phyloP scores from a whole-genome alignment of 2,329 filamentous ascomycete species.

The Penicillium sp. region DNA sequence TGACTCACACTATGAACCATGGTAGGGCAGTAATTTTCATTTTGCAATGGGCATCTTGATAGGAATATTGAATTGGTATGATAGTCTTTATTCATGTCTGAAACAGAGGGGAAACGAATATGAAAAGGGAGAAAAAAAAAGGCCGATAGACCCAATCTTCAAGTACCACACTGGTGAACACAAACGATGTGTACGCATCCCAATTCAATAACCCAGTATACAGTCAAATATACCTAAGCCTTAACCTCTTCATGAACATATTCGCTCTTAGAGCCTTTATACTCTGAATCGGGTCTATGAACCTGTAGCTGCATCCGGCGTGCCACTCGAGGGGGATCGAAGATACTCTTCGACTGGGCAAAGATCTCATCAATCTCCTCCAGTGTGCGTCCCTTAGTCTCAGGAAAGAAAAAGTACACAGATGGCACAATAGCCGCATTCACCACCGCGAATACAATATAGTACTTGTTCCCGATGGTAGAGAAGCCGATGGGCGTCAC shows the following conservation, averaged over 20 bases:
- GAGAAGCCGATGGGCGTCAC: conserved; percentile 40
- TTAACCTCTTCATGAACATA: neutral
- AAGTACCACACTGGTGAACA: neutral
- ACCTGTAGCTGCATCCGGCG: conserved; percentile 11
- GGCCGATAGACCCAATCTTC: neutral
- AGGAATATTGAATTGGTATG: too few species aligned
- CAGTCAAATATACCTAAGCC: neutral
- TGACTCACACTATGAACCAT: too few species aligned
- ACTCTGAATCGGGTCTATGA: conserved; percentile 8
- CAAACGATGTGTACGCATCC: neutral
- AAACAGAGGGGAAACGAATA: too few species aligned
- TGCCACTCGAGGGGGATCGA: conserved; percentile 21
- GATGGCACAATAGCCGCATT: conserved; percentile 33
- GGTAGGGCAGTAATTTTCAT: too few species aligned
- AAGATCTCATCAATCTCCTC: conserved; percentile 46
- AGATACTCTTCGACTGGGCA: conserved; percentile 26
- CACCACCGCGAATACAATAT: conserved; percentile 46
- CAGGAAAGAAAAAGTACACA: conserved; percentile 43
- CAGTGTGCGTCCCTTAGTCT: conserved; percentile 40
- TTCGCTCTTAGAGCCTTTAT: neutral
- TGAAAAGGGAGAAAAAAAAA: too few species aligned
- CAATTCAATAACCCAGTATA: neutral
- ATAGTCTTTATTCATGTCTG: too few species aligned
- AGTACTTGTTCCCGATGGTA: conserved; percentile 50
- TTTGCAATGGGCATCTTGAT: too few species aligned